These are phyloP conservation scores for Amniculicola lignicola DNA, from an alignment of 495 filamentous ascomycete species.

Conservation along the genomic window DNA sequence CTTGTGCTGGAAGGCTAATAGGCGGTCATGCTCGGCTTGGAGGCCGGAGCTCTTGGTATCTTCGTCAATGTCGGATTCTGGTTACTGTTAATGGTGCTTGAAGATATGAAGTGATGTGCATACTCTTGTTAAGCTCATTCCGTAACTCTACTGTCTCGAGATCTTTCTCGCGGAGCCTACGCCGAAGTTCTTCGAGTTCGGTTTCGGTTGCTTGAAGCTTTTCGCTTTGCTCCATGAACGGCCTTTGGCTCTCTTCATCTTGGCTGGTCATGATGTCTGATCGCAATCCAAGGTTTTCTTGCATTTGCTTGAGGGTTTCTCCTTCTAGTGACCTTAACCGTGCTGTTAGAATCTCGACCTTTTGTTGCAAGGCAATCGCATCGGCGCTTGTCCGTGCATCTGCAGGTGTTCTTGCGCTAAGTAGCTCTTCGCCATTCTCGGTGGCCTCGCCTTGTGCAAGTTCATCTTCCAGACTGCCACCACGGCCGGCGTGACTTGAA, in stretches of 20 bases:
- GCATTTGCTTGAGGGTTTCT: conserved; percentile 38
- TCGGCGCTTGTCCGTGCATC: conserved; percentile 18
- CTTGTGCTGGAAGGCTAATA: conserved; percentile 45
- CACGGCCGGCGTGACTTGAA: conserved; percentile 13
- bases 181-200: conserved; percentile 23
- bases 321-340: conserved; percentile 33
- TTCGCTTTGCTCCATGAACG: conserved; percentile 33
- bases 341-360: conserved; percentile 33
- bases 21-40: conserved; percentile 26
- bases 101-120: too few species aligned
- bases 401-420: conserved; percentile 7
- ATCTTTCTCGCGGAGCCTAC: conserved; percentile 29
- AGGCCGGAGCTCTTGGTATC: conserved; percentile 15
- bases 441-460: conserved; percentile 18
- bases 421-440: conserved; percentile 17
- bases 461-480: conserved; percentile 32
- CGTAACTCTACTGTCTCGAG: conserved; percentile 38
- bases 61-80: conserved; percentile 23
- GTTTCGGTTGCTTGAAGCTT: conserved; percentile 38
- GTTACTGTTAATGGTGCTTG: not conserved
- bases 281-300: conserved; percentile 39
- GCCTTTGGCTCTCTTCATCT: conserved; percentile 29
- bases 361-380: conserved; percentile 33
- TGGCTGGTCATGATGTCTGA: conserved; percentile 27
- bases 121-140: conserved; percentile 48